Evolutionary conservation across 257 asterid species (phyloP), one percentile per base, ranked within the genome.

Genomic region (Solanum chiquidenum): DNA sequence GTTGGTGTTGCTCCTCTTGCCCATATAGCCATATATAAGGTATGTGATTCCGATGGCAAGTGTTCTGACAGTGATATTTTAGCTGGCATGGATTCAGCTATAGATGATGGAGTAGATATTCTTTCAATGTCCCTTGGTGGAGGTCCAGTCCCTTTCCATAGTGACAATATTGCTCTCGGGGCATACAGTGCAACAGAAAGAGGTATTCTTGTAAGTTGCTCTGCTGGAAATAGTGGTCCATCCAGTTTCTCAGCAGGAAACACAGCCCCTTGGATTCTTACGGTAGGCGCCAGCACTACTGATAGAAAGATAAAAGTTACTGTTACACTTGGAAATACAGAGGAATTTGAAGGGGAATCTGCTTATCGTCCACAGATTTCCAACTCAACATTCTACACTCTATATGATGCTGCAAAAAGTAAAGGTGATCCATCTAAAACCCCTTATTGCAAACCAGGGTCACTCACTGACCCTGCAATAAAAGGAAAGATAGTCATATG

Each of bases 1-100:
- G 92, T 23, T 46, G 96, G 95, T 4, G 86, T 91, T 31, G 95
- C 94, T 0, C 95, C 95, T 8, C 91, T 84, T 29, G 94, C 95
- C 79, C 94, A 93, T 82, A 35, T 94, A 55, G 96, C 96, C 2
- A 25, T 91, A 1, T 94, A 93, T 90, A 94, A 89, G 68, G 92
- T 86, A 2, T 92, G 95, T 34, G 0, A 0, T 6, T 23, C 3
- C 2, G 27, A 20, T 9, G 13, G 25, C 10, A 11, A 11, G 6
- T 94, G 96, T 52, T 6, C 33, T 1, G 94, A 91, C 4, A 90
- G 89, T 23, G 91, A 42, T 27, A 13, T 88, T 2, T 14, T 93
- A 42, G 96, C 96, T 0, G 95, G 87, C 2, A 91, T 93, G 90
- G 96, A 93, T 58, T 25, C 72, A 3, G 95, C 95, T 4, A 91